Percentiles rank a stretch among this genome's conserved stretches.
phyloP scores from a whole-genome alignment of 164 flowering plant genomes.

The Magnolia officinalis region DNA sequence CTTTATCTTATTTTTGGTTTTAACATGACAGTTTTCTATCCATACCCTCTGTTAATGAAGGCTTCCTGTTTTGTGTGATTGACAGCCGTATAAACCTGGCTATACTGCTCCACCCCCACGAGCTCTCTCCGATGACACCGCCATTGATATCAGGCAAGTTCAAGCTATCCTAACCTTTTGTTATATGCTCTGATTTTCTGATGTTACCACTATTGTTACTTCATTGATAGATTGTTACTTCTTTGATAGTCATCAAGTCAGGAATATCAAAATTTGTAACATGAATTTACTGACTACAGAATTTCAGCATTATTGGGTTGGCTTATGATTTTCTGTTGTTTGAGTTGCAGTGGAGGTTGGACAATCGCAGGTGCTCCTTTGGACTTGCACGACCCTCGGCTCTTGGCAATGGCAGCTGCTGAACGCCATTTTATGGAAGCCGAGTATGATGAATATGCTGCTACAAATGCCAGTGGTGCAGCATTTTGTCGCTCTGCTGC shows the following conservation, averaged over 20 bases:
- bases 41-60: background rate
- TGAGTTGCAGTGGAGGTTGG: conserved; percentile 77
- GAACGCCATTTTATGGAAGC: conserved; percentile 77
- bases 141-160: conserved; percentile 79
- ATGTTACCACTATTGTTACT: background rate
- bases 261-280: background rate
- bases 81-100: conserved; percentile 79
- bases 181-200: background rate
- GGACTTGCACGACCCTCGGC: conserved; percentile 79
- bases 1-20: background rate
- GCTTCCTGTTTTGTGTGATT: background rate
- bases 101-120: conserved; percentile 80
- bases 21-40: background rate
- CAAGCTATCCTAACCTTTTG: background rate
- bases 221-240: background rate
- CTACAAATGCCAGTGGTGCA: conserved; percentile 82
- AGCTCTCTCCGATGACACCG: conserved; percentile 55
- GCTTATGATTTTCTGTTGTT: background rate
- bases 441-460: conserved; percentile 84
- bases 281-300: background rate
- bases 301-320: background rate
- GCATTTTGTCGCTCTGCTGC: conserved; percentile 94
- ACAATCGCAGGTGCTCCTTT: conserved; percentile 73
- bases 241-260: background rate
- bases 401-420: conserved; percentile 93